These are phyloP conservation scores for Pythium inflatum DNA, from an alignment of 352 stramenopile species.

Conservation along the genomic window DNA sequence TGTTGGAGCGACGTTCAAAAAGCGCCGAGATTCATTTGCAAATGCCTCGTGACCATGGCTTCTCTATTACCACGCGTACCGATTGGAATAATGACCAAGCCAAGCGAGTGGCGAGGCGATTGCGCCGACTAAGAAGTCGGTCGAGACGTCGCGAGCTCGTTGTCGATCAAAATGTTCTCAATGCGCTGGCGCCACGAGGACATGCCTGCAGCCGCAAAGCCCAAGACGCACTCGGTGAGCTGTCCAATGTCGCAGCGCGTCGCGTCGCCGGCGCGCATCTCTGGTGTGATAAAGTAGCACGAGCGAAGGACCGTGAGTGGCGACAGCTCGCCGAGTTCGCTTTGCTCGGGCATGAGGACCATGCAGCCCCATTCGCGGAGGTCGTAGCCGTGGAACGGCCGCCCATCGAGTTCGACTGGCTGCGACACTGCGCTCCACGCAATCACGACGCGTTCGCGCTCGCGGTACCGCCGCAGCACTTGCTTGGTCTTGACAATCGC, in stretches of 20 bases:
- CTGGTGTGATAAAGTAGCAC: slow-evolving; percentile 22
- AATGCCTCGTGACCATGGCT: too few species aligned
- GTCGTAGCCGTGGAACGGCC: slow-evolving; percentile 14
- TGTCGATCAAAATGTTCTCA: slow-evolving; percentile 26
- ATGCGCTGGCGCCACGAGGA: slow-evolving; percentile 17
- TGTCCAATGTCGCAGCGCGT: slow-evolving; percentile 8
- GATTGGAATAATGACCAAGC: too few species aligned
- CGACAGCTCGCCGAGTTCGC: background rate
- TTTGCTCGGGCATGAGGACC: slow-evolving; percentile 5
- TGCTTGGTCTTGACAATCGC: slow-evolving; percentile 45
- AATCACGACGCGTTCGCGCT: slow-evolving; percentile 45
- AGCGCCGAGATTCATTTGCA: too few species aligned
- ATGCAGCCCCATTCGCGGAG: slow-evolving; percentile 36
- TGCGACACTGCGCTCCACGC: slow-evolving; percentile 47
- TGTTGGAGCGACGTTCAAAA: too few species aligned
- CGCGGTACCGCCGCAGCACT: slow-evolving; percentile 43
- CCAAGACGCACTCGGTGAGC: slow-evolving; percentile 22
- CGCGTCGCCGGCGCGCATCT: slow-evolving; percentile 1
- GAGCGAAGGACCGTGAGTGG: slow-evolving; percentile 9
- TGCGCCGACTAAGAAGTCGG: background rate
- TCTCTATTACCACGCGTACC: too few species aligned
- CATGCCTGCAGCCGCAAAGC: background rate
- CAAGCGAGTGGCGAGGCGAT: background rate
- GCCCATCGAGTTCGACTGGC: slow-evolving; percentile 41
- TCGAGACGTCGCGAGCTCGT: background rate